phyloP scores from a whole-genome alignment of 169 alveolate species.

The Babesia ovata region DNA sequence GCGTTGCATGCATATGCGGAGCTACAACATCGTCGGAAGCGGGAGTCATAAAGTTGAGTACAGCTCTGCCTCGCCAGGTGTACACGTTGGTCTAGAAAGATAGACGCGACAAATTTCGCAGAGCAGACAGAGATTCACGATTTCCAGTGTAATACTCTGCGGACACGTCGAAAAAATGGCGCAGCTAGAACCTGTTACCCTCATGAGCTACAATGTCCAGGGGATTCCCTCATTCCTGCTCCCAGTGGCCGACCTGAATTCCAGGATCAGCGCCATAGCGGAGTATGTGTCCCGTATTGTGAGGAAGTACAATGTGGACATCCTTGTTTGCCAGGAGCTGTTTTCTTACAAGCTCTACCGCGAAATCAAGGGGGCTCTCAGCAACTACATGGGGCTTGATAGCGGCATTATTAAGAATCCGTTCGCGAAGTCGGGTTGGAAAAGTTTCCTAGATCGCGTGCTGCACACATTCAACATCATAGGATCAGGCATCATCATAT shows the following conservation, averaged over 20 bases:
- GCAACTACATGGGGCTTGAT: constrained; percentile 33
- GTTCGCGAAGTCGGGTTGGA: not conserved
- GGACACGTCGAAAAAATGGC: constrained; percentile 2
- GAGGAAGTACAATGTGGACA: constrained; percentile 56
- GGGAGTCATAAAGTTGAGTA: no score
- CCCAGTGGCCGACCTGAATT: constrained; percentile 16
- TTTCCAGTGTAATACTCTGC: not conserved
- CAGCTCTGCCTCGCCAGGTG: no score
- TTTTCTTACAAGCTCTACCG: constrained; percentile 38
- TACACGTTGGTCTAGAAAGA: no score
- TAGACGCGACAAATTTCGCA: no score
- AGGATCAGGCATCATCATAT: constrained; percentile 54
- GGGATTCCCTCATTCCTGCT: constrained; percentile 49
- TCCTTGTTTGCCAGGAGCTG: constrained; percentile 70
- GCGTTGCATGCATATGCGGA: no score
- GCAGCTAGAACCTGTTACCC: not conserved
- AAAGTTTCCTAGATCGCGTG: not conserved
- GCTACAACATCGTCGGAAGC: no score
- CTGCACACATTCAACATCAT: constrained; percentile 5
- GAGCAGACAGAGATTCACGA: no score
- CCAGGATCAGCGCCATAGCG: constrained; percentile 9
- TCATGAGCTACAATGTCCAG: constrained; percentile 76
- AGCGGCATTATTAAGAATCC: constrained; percentile 54
- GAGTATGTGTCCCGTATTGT: constrained; percentile 42
- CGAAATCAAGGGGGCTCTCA: constrained; percentile 27